These are phyloP conservation scores for Penicillium vulpinum DNA, from an alignment of 2,329 filamentous ascomycete genomes.

Conservation along the genomic window DNA sequence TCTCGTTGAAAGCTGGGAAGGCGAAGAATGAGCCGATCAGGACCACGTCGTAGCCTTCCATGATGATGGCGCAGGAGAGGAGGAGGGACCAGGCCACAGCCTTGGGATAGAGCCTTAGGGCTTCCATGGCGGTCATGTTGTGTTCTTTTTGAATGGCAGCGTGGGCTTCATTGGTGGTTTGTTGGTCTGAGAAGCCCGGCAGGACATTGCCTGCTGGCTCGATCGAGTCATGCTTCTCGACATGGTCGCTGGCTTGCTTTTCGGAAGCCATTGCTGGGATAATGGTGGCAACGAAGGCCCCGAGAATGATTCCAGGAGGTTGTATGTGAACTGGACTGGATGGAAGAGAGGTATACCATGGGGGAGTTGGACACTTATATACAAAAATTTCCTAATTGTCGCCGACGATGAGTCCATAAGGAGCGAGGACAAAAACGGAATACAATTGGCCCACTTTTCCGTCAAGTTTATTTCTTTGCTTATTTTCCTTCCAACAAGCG, in stretches of 20 bases:
- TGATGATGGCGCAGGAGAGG: conserved; percentile 40
- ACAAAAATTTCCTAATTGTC: background rate
- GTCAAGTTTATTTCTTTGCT: background rate
- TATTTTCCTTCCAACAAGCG: background rate
- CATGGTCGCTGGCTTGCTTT: conserved; percentile 4
- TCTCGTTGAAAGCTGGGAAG: conserved; percentile 26
- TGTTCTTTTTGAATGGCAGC: conserved; percentile 36
- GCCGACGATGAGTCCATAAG: background rate
- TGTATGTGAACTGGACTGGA: background rate
- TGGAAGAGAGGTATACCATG: background rate
- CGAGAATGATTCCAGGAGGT: background rate
- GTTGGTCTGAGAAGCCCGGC: conserved; percentile 29
- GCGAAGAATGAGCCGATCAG: conserved; percentile 39
- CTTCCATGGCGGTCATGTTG: conserved; percentile 37
- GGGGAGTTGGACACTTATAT: background rate
- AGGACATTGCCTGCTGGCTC: background rate
- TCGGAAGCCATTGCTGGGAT: conserved; percentile 7
- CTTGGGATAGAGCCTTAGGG: conserved; percentile 32
- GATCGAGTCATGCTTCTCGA: conserved; percentile 3
- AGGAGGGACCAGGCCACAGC: conserved; percentile 41
- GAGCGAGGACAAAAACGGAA: background rate
- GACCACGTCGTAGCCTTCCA: conserved; percentile 45
- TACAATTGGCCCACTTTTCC: conserved; percentile 4
- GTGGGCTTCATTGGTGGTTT: conserved; percentile 19
- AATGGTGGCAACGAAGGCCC: background rate